phyloP scores from a whole-genome alignment of 176 grass and related monocot species.

The Carex kokanica region DNA sequence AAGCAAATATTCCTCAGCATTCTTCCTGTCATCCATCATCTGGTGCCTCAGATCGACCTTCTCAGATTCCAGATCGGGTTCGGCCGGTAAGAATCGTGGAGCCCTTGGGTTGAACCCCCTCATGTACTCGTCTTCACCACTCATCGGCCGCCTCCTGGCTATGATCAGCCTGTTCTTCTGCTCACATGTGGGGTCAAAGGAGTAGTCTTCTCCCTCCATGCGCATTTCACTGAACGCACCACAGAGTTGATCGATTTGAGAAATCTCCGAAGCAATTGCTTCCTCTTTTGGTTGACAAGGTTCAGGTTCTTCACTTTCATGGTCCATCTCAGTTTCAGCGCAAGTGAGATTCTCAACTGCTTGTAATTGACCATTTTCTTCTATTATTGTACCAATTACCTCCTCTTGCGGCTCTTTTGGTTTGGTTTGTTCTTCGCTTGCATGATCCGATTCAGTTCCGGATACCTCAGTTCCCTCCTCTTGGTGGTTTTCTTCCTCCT shows the following conservation, averaged over 20 bases:
- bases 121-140: constrained; percentile 30
- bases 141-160: constrained; percentile 31
- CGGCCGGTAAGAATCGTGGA: constrained; percentile 50
- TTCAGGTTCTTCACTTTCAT: neutral
- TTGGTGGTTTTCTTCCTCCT: neutral
- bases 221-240: constrained; percentile 32
- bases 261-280: neutral
- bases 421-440: neutral
- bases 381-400: neutral
- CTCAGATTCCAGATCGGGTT: constrained; percentile 54
- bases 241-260: constrained; percentile 44
- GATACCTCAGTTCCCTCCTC: neutral
- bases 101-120: constrained; percentile 55
- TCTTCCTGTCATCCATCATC: constrained; percentile 52
- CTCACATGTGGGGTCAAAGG: constrained; percentile 23
- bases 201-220: constrained; percentile 42
- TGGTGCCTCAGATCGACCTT: constrained; percentile 79
- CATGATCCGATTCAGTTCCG: neutral
- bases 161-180: constrained; percentile 33
- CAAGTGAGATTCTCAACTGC: neutral
- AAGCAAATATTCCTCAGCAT: constrained; percentile 84
- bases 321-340: neutral
- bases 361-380: neutral
- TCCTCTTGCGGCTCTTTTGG: neutral
- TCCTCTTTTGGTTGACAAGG: neutral